These are phyloP conservation scores for Vigna mungo DNA, from an alignment of 306 rosid genomes.

Conservation along the genomic window DNA sequence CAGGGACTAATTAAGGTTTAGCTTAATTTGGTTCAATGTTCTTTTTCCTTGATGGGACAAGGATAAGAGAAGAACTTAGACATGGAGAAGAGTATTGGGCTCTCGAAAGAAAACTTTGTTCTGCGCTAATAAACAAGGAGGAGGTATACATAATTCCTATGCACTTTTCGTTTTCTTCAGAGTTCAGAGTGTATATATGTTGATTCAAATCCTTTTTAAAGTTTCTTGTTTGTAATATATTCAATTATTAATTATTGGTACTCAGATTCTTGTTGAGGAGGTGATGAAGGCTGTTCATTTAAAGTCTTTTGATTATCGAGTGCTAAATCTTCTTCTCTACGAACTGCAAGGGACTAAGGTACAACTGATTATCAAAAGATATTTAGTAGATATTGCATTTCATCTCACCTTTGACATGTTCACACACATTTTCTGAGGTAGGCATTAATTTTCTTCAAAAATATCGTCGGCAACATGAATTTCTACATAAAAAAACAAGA, in stretches of 20 bases:
- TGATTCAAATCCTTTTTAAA: constrained; percentile 13
- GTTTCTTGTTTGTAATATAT: constrained; percentile 37
- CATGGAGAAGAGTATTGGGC: constrained; percentile 90
- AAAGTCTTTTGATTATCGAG: constrained; percentile 91
- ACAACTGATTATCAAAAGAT: constrained; percentile 32
- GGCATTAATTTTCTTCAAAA: background rate
- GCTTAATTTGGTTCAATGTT: constrained; percentile 27
- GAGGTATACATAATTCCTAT: constrained; percentile 57
- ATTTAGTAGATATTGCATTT: constrained; percentile 13
- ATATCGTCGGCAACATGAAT: constrained; percentile 22
- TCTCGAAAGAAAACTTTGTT: constrained; percentile 88
- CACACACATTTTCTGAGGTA: background rate
- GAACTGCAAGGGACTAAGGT: constrained; percentile 82
- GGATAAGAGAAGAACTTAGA: constrained; percentile 73
- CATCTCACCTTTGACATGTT: background rate
- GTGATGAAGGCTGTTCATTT: constrained; percentile 80
- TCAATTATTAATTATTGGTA: constrained; percentile 29
- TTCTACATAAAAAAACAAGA: constrained; percentile 4
- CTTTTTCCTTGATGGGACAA: constrained; percentile 49
- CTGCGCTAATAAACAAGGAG: constrained; percentile 55
- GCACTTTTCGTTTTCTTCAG: constrained; percentile 27
- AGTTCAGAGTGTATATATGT: background rate
- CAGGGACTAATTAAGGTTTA: constrained; percentile 15
- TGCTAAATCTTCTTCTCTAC: constrained; percentile 90
- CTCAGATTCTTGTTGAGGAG: constrained; percentile 77